Conservation (phyloP, 768 basidiomycete species). For the Hebeloma cylindrosporum region DNA sequence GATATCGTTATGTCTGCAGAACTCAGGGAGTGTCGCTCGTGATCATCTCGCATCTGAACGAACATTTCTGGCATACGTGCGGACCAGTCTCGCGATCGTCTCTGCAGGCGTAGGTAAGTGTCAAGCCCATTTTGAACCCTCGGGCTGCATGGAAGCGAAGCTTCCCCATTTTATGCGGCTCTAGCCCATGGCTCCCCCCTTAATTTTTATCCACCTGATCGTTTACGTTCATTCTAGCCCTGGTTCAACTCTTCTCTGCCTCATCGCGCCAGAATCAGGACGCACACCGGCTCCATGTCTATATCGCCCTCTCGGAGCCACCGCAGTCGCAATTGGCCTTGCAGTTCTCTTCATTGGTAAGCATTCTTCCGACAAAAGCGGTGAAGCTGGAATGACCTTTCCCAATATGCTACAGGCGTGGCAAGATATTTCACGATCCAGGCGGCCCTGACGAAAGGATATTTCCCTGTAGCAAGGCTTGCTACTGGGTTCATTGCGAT, state of each 20-base stretch:
- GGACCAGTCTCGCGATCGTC: slow-evolving; percentile 62
- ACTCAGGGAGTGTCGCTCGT: slow-evolving; percentile 61
- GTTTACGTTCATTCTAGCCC: slow-evolving; percentile 31
- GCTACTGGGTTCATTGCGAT: slow-evolving; percentile 41
- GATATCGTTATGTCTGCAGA: slow-evolving; percentile 38
- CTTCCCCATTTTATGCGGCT: no score
- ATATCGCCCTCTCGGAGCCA: slow-evolving; percentile 53
- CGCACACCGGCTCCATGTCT: slow-evolving; percentile 27
- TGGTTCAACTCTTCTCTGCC: slow-evolving; percentile 55
- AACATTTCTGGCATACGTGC: slow-evolving; percentile 62
- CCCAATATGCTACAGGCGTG: slow-evolving; percentile 39
- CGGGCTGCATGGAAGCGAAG: no score
- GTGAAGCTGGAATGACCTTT: background rate
- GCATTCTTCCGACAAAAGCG: slow-evolving; percentile 19
- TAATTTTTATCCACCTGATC: background rate
- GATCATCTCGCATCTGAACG: slow-evolving; percentile 66
- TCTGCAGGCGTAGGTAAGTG: slow-evolving; percentile 59
- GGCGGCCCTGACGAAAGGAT: slow-evolving; percentile 44
- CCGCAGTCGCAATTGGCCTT: slow-evolving; percentile 45
- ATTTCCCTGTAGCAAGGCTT: slow-evolving; percentile 55
- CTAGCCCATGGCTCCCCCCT: no score
- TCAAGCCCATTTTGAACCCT: slow-evolving; percentile 2
- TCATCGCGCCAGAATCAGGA: slow-evolving; percentile 20
- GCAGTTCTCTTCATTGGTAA: slow-evolving; percentile 48
- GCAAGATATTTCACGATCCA: slow-evolving; percentile 56